Evolutionary conservation across 768 basidiomycete genomes (phyloP).

Genomic region (Termitomyces sp.): DNA sequence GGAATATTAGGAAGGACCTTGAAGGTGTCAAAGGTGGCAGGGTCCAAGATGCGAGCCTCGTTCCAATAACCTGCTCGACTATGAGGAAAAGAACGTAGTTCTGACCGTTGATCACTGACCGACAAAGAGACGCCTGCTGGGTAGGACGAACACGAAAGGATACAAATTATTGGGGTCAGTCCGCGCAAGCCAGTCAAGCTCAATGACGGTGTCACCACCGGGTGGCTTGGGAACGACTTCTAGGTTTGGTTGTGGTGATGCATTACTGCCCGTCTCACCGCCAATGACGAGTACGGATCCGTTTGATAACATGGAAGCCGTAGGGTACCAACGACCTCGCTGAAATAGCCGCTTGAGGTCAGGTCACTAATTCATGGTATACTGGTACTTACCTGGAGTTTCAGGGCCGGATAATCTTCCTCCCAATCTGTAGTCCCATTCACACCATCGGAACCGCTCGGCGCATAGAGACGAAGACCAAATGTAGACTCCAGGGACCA

Average conservation of each 20-base stretch:
- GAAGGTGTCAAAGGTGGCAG: slow-evolving; percentile 58
- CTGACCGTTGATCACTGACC: slow-evolving; percentile 35
- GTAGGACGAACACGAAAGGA: slow-evolving; percentile 70
- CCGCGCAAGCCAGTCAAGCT: slow-evolving; percentile 61
- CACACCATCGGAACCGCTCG: slow-evolving; percentile 60
- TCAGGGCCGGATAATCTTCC: slow-evolving; percentile 54
- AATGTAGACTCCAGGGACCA: slow-evolving; percentile 70
- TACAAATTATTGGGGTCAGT: slow-evolving; percentile 82
- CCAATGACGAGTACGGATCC: slow-evolving; percentile 72
- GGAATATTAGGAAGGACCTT: slow-evolving; percentile 66
- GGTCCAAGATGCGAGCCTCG: slow-evolving; percentile 72
- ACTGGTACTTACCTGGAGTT: slow-evolving; percentile 49
- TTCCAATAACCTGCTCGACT: slow-evolving; percentile 62
- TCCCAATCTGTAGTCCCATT: slow-evolving; percentile 81
- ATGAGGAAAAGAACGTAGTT: not conserved
- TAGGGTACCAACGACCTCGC: slow-evolving; percentile 71
- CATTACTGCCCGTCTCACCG: slow-evolving; percentile 72
- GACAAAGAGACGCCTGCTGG: slow-evolving; percentile 64
- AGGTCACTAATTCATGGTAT: not conserved
- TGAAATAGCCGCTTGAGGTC: slow-evolving; percentile 16
- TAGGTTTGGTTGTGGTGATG: slow-evolving; percentile 56
- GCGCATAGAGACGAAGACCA: slow-evolving; percentile 70
- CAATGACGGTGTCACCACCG: slow-evolving; percentile 56
- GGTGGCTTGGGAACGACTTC: slow-evolving; percentile 66
- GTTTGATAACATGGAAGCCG: slow-evolving; percentile 64